Base-by-base conservation (phyloP, 495 filamentous ascomycete genomes). In the Pyronema omphalodes region DNA sequence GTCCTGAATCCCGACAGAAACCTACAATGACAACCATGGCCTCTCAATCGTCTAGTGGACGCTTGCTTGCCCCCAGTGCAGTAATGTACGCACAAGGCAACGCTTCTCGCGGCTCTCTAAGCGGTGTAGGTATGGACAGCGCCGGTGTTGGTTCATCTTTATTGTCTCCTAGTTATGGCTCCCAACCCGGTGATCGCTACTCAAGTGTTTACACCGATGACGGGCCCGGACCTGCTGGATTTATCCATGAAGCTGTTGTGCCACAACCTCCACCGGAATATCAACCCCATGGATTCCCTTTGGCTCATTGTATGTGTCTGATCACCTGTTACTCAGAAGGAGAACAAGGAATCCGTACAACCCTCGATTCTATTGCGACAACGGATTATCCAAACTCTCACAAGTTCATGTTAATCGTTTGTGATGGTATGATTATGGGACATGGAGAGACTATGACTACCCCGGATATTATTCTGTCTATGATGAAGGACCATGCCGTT, bases 341-440 rank as follows among this genome's bases (percentile, higher is more conserved):
- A 35, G 86, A 86, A 61, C 78, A 91, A 19, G 93, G 88, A 60
- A 74, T 99, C 47, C 80, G 93, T 17, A 93, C 89, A 9, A 99
- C 93, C 4, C 69, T 99, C 15, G 88, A 99, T 68, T 96, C 93
- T 0, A 81, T 99, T 67, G 91, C 88, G 29, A 89, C 85, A 72
- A 99, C 93, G 7, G 93, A 99, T 64, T 99, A 96, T 59, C 93
- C 93, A 6, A 96, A 96, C 73, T 94, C 88, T 67, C 93, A 99
- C 73, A 99, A 96, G 67, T 77, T 84, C 14, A 87, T 99, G 60
- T 71, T 99, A 40, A 86, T 95, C 56, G 83, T 99, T 58, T 96
- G 93, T 70, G 93, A 99, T 65, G 93, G 93, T 65, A 77, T 96
- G 62, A 94, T 99, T 74, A 94, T 96, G 69, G 93, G 93, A 54